Conservation (phyloP, 2,329 filamentous ascomycete species). For the Fusarium temperatum region DNA sequence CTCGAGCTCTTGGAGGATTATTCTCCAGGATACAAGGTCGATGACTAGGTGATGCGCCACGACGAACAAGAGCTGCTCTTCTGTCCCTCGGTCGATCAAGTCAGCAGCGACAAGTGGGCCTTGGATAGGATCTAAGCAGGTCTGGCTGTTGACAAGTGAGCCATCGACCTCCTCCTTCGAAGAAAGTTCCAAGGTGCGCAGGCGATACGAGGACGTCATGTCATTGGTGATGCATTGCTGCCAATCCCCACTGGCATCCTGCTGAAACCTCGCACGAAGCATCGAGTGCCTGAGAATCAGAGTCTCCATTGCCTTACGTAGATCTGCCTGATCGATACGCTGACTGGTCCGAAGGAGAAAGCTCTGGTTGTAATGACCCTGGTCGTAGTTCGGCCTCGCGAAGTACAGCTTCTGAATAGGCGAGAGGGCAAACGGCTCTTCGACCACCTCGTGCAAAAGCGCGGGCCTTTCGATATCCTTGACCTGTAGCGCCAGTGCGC, state of each 20-base stretch:
- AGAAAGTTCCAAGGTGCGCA: background rate
- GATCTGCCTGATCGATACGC: background rate
- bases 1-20: constrained; percentile 49
- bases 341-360: constrained; percentile 26
- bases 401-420: constrained; percentile 36
- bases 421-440: constrained; percentile 16
- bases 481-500: constrained; percentile 11
- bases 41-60: constrained; percentile 52
- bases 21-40: constrained; percentile 58
- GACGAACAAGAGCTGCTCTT: constrained; percentile 47
- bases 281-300: constrained; percentile 26
- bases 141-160: constrained; percentile 19
- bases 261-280: constrained; percentile 27
- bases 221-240: constrained; percentile 18
- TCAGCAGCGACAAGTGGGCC: constrained; percentile 25
- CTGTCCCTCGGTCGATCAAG: constrained; percentile 7
- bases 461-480: constrained; percentile 12
- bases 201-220: constrained; percentile 4
- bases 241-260: background rate
- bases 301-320: constrained; percentile 15
- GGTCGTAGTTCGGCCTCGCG: constrained; percentile 7
- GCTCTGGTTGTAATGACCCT: constrained; percentile 38
- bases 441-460: background rate
- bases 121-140: background rate
- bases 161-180: background rate